Conservation (phyloP, 768 basidiomycete species). For the Dendrothele bispora region DNA sequence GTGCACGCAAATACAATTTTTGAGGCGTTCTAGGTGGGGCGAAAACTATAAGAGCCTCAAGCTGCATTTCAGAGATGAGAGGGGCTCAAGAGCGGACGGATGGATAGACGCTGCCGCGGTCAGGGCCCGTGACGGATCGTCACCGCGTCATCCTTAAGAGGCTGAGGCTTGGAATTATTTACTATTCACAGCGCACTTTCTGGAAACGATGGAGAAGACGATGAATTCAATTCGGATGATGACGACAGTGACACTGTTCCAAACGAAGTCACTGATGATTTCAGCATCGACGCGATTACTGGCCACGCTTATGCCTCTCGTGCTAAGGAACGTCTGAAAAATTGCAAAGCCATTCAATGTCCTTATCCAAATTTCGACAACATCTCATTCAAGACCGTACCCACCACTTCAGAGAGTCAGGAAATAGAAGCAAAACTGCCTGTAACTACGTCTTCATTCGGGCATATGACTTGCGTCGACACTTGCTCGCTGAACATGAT, state of each 20-base stretch:
- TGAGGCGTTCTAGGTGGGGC: too few relatives aligned
- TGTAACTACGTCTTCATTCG: constrained; percentile 79
- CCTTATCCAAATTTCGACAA: constrained; percentile 56
- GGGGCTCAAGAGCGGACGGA: too few relatives aligned
- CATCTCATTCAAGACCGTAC: constrained; percentile 14
- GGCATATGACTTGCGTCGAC: constrained; percentile 85
- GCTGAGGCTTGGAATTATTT: too few relatives aligned
- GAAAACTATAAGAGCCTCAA: too few relatives aligned
- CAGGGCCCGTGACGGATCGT: too few relatives aligned
- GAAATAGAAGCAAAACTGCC: not conserved
- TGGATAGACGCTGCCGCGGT: too few relatives aligned
- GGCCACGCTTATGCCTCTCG: constrained; percentile 58
- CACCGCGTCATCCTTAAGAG: too few relatives aligned
- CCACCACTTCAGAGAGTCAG: not conserved
- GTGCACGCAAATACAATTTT: too few relatives aligned
- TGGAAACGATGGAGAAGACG: constrained; percentile 26
- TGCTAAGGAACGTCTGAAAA: constrained; percentile 37
- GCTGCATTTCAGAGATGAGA: too few relatives aligned
- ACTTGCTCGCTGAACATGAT: constrained; percentile 69
- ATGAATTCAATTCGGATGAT: constrained; percentile 19
- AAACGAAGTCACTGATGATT: constrained; percentile 18
- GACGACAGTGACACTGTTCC: constrained; percentile 14
- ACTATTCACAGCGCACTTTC: too few relatives aligned
- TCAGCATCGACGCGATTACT: constrained; percentile 60
- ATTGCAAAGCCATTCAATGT: constrained; percentile 48